Evolutionary conservation across 2,329 filamentous ascomycete genomes (phyloP), one percentile per base, ranked within the genome.

Genomic region (Cryphonectria parasitica): DNA sequence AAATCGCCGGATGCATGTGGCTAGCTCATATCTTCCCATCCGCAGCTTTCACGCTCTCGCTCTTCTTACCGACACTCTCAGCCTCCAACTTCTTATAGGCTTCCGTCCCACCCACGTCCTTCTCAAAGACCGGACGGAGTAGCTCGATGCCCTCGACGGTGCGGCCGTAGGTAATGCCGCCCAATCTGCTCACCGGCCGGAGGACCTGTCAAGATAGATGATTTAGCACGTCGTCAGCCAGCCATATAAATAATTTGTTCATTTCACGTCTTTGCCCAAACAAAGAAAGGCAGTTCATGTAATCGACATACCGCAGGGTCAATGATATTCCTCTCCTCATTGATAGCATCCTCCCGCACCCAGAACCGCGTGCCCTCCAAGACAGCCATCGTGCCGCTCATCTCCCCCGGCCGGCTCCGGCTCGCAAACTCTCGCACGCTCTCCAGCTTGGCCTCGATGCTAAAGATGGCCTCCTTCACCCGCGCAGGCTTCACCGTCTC

Each of bases 301-400:
- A 62, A 17, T 68, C 28, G 56, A 82, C 87, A 82, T 78, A 91
- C 88, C 67, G 82, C 86, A 15, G 93, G 89, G 79, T 97, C 92
- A 70, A 98, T 84, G 58, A 93, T 76, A 74, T 89, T 93, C 77
- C 85, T 87, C 11, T 94, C 90, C 77, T 92, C 89, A 75, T 97
- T 93, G 72, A 97, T 83, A 2, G 94, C 94, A 81, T 98, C 95
- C 78, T 97, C 93, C 67, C 95, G 83, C 1, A 90, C 94, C 94
- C 95, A 98, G 78, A 98, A 97, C 39, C 91, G 86, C 45, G 92
- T 90, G 0, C 94, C 95, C 82, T 98, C 94, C 17, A 98, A 84
- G 45, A 97, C 87, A 1, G 88, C 91, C 73, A 97, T 77, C 4
- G 91, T 90, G 0, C 91, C 89, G 0, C 91, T 91, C 83, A 90